Evolutionary conservation across 23 red algal species (phyloP).

Genomic region (Gracilariopsis chorda): DNA sequence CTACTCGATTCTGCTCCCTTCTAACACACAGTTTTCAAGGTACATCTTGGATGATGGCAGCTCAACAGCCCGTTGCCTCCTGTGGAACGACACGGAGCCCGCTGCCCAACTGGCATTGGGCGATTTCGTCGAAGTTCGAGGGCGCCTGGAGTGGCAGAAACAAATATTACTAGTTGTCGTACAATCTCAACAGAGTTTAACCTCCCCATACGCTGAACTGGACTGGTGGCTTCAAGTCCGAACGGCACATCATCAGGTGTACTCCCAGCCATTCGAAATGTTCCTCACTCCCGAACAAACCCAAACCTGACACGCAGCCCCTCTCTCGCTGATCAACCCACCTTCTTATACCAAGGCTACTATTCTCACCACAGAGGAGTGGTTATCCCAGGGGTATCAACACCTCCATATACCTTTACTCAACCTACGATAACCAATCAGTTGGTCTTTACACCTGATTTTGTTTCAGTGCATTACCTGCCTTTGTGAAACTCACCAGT

Average conservation of each 20-base stretch:
- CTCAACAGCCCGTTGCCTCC: conserved; percentile 10
- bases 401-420: too few relatives aligned
- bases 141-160: conserved; percentile 40
- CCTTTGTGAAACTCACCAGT: too few relatives aligned
- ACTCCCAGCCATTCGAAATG: conserved; percentile 13
- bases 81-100: conserved; percentile 15
- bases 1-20: too few relatives aligned
- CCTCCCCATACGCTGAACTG: conserved; percentile 24
- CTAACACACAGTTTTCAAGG: conserved; percentile 51
- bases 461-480: too few relatives aligned
- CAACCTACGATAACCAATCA: too few relatives aligned
- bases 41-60: conserved; percentile 53
- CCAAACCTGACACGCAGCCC: too few relatives aligned
- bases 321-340: too few relatives aligned
- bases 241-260: background rate
- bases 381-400: too few relatives aligned
- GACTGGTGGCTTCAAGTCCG: conserved; percentile 43
- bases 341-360: too few relatives aligned
- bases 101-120: background rate
- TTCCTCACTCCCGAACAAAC: background rate
- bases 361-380: too few relatives aligned
- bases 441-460: too few relatives aligned
- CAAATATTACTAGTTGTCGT: conserved; percentile 10
- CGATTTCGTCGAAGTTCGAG: conserved; percentile 34
- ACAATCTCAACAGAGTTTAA: background rate